A percentile compares a stretch with the other conserved stretches of the same genome.
Evolutionary conservation across 2,329 filamentous ascomycete genomes (phyloP).

Genomic region (Aureobasidium leucospermi): DNA sequence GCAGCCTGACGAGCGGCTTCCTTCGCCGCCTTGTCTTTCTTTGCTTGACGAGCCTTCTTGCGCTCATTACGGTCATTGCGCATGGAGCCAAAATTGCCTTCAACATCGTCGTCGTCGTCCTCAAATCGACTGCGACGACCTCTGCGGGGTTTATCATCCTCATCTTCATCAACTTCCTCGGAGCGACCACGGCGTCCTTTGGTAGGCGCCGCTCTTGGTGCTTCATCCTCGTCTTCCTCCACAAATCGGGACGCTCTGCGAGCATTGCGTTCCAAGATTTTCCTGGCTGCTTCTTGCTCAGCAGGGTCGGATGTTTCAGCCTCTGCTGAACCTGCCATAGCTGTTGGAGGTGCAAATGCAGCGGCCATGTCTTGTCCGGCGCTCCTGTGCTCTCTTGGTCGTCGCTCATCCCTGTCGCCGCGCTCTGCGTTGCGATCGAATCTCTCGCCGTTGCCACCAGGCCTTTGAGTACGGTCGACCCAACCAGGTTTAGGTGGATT

Average conservation of each 20-base stretch:
- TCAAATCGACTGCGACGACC: slow-evolving; percentile 11
- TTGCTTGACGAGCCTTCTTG: slow-evolving; percentile 20
- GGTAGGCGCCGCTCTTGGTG: background rate
- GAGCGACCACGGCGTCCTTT: slow-evolving; percentile 20
- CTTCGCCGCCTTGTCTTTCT: slow-evolving; percentile 19
- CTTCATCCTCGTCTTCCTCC: slow-evolving; percentile 10
- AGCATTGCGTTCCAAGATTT: slow-evolving; percentile 6
- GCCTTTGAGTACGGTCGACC: background rate
- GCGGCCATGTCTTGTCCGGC: slow-evolving; percentile 6
- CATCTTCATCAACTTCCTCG: slow-evolving; percentile 15
- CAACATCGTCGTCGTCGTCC: slow-evolving; percentile 9
- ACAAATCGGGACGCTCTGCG: slow-evolving; percentile 15
- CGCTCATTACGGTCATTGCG: slow-evolving; percentile 17
- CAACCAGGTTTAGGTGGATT: slow-evolving; percentile 8
- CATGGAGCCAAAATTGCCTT: slow-evolving; percentile 16
- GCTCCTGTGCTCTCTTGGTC: slow-evolving; percentile 2
- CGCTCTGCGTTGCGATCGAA: background rate
- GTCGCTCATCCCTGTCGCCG: background rate
- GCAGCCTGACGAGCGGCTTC: slow-evolving; percentile 20
- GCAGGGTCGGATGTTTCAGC: background rate
- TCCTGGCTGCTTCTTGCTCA: slow-evolving; percentile 13
- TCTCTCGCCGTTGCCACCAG: background rate
- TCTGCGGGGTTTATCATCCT: slow-evolving; percentile 13
- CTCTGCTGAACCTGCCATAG: background rate
- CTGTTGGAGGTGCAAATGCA: background rate